Evolutionary conservation across 2,329 filamentous ascomycete species (phyloP).

Genomic region (Ophiocordyceps camponoti-leonardi): DNA sequence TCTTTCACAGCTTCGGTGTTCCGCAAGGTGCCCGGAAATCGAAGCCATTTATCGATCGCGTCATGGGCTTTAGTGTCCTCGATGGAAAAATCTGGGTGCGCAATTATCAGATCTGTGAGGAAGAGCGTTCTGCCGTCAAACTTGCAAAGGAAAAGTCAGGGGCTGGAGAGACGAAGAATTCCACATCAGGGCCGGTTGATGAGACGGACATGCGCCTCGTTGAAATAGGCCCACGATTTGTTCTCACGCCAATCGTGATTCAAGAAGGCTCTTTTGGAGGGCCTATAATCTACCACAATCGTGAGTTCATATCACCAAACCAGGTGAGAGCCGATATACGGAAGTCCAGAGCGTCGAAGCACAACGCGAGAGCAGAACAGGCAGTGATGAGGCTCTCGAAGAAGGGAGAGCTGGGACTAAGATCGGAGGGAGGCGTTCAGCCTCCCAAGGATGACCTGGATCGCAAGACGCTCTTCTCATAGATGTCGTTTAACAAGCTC

Average conservation of each 20-base stretch:
- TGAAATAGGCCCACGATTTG: constrained; percentile 87
- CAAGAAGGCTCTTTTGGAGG: constrained; percentile 90
- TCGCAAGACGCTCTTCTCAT: constrained; percentile 55
- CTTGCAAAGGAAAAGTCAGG: constrained; percentile 24
- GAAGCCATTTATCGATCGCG: constrained; percentile 92
- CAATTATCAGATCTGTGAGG: constrained; percentile 84
- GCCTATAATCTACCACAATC: constrained; percentile 95
- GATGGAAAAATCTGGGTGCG: constrained; percentile 94
- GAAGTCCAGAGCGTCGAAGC: constrained; percentile 56
- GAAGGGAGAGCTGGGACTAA: constrained; percentile 60
- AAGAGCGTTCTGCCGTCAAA: constrained; percentile 40
- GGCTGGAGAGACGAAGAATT: constrained; percentile 14
- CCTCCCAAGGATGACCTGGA: constrained; percentile 55
- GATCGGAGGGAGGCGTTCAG: constrained; percentile 45
- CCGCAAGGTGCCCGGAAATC: constrained; percentile 74
- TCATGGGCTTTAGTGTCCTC: constrained; percentile 80
- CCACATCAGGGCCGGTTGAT: constrained; percentile 23
- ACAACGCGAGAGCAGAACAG: constrained; percentile 61
- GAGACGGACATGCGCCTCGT: constrained; percentile 69
- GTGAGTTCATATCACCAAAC: constrained; percentile 92
- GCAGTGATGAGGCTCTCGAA: constrained; percentile 55
- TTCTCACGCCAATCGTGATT: constrained; percentile 87
- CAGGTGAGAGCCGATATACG: constrained; percentile 74
- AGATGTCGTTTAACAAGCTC: neutral
- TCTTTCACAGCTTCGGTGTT: constrained; percentile 82